Base-by-base conservation (phyloP, 192 early-diverging fungal genomes). In the Gryganskiella cystojenkinii region DNA sequence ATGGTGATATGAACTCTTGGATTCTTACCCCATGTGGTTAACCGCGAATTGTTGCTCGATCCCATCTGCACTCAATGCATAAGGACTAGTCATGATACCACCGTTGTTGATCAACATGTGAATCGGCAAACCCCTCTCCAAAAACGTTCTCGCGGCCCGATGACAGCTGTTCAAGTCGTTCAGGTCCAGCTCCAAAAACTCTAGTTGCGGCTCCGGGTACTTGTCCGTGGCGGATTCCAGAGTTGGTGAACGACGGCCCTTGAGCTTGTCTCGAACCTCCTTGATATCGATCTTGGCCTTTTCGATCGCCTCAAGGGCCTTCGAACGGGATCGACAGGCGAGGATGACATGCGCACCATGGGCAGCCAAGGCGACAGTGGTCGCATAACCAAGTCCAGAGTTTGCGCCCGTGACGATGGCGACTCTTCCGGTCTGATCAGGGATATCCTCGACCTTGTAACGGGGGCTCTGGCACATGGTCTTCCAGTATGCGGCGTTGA, bases 401-500 rank as follows among this genome's bases (percentile, higher is more conserved):
- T 82, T 87, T 22, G 82, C 78, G 0, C 86, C 86, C 8, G 86
- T 87, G 50, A 87, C 60, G 24, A 87, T 81, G 31, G 67, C 79
- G 46, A 81, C 56, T 35, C 85, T 87, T 20, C 79, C 82, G 10
- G 74, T 71, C 25, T 82, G 67, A 37, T 82, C 80, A 20, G 81
- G 76, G 46, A 78, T 80, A 10, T 78, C 44, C 14, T 85, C 61
- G 8, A 69, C 51, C 10, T 67, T 51, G 56, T 68, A 83, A 19
- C 51, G 56, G 13, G 71, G 24, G n/a, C 50, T 43, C 43, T 73
- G 56, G 33, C 55, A 56, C 35, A 73, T 54, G 0, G 71, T 60
- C 51, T 73, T 73, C 71, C 71, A 73, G 71, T 56, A 73, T 5
- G 62, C 62, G 33, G 71, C 19, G 40, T 73, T 64, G 50, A 58